A percentile compares a stretch with the other conserved stretches of the same genome.
Conservation (phyloP, 2,329 filamentous ascomycete species). For the Fonsecaea nubica region DNA sequence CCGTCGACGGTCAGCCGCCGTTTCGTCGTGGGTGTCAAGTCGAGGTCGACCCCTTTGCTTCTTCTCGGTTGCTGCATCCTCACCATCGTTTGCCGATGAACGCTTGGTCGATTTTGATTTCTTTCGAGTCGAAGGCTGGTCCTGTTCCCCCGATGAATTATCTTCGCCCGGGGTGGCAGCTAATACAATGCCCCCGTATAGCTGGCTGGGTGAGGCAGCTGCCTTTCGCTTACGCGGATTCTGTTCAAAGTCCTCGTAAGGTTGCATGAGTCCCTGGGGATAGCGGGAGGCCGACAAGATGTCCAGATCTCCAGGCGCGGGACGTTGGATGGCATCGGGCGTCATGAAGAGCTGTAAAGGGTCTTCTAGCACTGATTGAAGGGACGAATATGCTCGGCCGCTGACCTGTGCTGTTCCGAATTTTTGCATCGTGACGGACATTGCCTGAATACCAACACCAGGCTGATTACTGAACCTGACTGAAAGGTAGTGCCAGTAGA, state of each 20-base stretch:
- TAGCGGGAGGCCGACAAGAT: constrained; percentile 36
- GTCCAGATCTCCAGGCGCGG: constrained; percentile 23
- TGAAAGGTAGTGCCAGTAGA: constrained; percentile 5
- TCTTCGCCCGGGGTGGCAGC: constrained; percentile 11
- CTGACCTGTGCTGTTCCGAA: constrained; percentile 25
- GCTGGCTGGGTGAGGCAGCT: constrained; percentile 16
- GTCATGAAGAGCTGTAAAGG: constrained; percentile 24
- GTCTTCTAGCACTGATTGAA: constrained; percentile 32
- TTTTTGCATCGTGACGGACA: constrained; percentile 22
- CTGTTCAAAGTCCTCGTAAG: constrained; percentile 24
- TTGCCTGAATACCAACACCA: constrained; percentile 7
- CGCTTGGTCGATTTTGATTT: constrained; percentile 30
- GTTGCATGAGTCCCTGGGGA: constrained; percentile 34
- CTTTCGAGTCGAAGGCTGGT: constrained; percentile 19
- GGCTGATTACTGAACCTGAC: constrained; percentile 31
- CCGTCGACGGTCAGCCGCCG: constrained; percentile 77
- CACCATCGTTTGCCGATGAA: constrained; percentile 20
- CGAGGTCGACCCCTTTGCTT: constrained; percentile 72
- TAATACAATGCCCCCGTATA: constrained; percentile 30
- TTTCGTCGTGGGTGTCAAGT: constrained; percentile 78
- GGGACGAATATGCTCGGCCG: constrained; percentile 29
- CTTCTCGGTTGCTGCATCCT: constrained; percentile 31
- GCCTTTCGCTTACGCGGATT: constrained; percentile 32
- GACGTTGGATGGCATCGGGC: constrained; percentile 13
- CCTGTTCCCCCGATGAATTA: constrained; percentile 28